phyloP scores from a whole-genome alignment of 139 green algal genomes.

The Pycnococcus provasolii region DNA sequence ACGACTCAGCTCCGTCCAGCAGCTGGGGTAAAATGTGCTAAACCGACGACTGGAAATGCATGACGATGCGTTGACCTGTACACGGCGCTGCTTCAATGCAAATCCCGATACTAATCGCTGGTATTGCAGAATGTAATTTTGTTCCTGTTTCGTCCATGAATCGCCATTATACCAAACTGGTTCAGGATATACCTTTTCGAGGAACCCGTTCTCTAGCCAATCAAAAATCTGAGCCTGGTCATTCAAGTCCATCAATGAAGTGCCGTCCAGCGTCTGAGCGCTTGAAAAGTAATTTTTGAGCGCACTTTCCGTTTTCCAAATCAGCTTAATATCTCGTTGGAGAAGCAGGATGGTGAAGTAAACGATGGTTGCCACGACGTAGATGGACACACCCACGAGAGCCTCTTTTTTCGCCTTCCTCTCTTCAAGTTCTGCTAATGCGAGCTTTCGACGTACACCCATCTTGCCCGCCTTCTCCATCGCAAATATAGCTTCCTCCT shows the following conservation, averaged over 20 bases:
- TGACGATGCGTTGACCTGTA: neutral
- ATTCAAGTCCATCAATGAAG: neutral
- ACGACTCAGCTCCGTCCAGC: neutral
- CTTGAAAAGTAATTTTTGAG: neutral
- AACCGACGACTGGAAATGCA: neutral
- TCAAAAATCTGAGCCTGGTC: neutral
- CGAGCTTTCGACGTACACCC: no score
- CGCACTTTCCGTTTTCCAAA: neutral
- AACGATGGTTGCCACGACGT: neutral
- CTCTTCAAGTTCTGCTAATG: no score
- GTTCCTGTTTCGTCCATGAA: neutral
- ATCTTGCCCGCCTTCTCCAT: no score
- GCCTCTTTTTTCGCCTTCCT: no score
- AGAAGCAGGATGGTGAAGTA: slow-evolving; percentile 1
- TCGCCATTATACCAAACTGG: slow-evolving; percentile 15
- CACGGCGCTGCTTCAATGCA: neutral
- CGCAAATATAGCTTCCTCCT: no score
- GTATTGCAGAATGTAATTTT: slow-evolving; percentile 10
- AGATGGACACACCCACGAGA: neutral
- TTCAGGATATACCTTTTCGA: neutral
- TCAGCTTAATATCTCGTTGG: neutral
- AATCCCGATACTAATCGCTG: slow-evolving; percentile 7
- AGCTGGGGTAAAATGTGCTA: slow-evolving; percentile 4
- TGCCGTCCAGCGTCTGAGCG: neutral
- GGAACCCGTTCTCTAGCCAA: slow-evolving; percentile 9